These are phyloP conservation scores for Penicillium sp. DNA, from an alignment of 2,329 filamentous ascomycete species.

Conservation along the genomic window DNA sequence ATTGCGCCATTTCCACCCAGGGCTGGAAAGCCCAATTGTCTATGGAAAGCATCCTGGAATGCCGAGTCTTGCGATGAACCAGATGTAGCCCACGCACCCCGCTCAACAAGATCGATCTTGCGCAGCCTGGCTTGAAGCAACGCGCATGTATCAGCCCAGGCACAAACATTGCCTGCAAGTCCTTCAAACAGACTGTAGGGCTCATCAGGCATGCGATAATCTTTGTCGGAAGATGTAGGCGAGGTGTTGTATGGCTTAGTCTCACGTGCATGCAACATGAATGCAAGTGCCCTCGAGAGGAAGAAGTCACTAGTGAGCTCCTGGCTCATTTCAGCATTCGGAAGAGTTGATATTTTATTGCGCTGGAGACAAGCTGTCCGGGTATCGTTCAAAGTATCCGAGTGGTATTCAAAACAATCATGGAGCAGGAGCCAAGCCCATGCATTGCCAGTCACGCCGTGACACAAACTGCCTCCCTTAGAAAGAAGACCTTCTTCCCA, in stretches of 20 bases:
- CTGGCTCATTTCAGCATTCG: conserved; percentile 5
- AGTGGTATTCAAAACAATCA: conserved; percentile 30
- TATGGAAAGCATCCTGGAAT: conserved; percentile 17
- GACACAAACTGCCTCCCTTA: conserved; percentile 37
- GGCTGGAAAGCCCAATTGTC: conserved; percentile 25
- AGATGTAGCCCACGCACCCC: neutral
- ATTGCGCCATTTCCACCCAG: conserved; percentile 24
- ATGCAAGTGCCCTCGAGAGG: conserved; percentile 31
- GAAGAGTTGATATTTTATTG: neutral
- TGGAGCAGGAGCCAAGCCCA: conserved; percentile 34
- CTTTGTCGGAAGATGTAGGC: conserved; percentile 12
- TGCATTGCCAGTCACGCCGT: conserved; percentile 37
- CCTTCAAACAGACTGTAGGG: conserved; percentile 36
- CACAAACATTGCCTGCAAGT: conserved; percentile 33
- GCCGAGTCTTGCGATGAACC: conserved; percentile 14
- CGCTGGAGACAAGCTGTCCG: conserved; percentile 19
- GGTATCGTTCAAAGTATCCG: conserved; percentile 16
- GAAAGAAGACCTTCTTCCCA: conserved; percentile 38
- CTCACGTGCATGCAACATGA: conserved; percentile 33
- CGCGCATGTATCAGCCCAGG: conserved; percentile 36
- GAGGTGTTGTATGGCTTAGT: conserved; percentile 29
- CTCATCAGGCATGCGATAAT: conserved; percentile 36
- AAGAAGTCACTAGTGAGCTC: conserved; percentile 30
- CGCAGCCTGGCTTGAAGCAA: conserved; percentile 28
- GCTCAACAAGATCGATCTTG: conserved; percentile 25